Base-by-base conservation (phyloP, 805 yeast species). In the Barnettozyma californica region DNA sequence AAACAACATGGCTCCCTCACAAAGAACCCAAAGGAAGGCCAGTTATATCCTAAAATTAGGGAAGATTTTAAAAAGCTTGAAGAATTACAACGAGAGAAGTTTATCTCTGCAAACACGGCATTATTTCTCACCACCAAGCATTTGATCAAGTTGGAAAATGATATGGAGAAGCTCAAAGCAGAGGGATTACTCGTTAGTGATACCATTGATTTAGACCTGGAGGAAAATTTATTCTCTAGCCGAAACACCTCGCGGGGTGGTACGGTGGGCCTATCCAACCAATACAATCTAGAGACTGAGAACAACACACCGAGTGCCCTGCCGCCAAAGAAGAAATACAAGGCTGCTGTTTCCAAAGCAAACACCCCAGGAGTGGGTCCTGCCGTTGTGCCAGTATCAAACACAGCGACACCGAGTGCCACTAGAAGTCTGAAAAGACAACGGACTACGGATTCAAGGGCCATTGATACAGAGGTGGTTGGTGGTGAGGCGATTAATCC, bases 11-110 rank as follows among this genome's bases (percentile, higher is more conserved):
- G 97, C 1, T 84, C 96, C 1, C 67, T 84, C 39, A 76, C 84
- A 1, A 86, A 82, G 53, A 84, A 84, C 64, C 94, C 97, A 2
- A 85, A 88, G 54, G 99, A 92, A 61, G 78, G 72, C 41, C 81
- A 75, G 51, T 59, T 85, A 4, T 77, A 78, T 56, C 74, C 78
- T 25, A 83, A 83, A 57, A 84, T 91, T 8, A 75, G 78, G 41
- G 84, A 83, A 40, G 92, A 85, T 48, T 78, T 83, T 69, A 74
- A 74, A 34, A 68, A 72, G 41, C 81, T 84, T 7, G 71, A 76
- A 46, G 70, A 70, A 46, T 57, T 88, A 36, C 97, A 92, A 62
- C 77, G 79, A 51, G 94, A 87, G 50, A 92, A 94, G 68, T 78
- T 84, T 43, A 68, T 83, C 11, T 66, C 90, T 36, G 87, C 97